These are phyloP conservation scores for Beauveria varroae DNA, from an alignment of 2,329 filamentous ascomycete genomes.

Conservation along the genomic window DNA sequence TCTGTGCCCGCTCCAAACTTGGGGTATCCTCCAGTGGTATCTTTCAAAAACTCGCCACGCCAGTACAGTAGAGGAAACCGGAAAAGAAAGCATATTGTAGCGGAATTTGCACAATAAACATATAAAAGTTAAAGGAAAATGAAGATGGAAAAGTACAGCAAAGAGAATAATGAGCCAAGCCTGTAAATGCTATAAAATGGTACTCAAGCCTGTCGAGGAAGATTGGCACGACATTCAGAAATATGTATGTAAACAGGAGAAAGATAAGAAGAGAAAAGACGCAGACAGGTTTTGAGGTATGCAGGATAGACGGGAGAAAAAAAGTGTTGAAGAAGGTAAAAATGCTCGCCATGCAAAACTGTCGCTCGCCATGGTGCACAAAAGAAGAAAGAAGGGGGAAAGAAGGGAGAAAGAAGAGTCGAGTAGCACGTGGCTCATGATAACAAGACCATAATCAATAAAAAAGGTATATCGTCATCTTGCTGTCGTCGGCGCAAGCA, in stretches of 20 bases:
- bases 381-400: background rate
- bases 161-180: background rate
- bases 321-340: background rate
- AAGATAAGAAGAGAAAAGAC: background rate
- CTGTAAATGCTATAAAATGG: slow-evolving; percentile 1
- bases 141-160: slow-evolving; percentile 5
- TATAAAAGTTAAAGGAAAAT: background rate
- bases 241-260: background rate
- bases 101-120: background rate
- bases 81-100: background rate
- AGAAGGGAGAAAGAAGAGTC: background rate
- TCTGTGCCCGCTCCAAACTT: slow-evolving; percentile 2
- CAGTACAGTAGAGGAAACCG: background rate
- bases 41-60: background rate
- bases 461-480: background rate
- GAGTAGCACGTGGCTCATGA: background rate
- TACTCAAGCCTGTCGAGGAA: background rate
- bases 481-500: background rate
- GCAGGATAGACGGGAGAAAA: background rate
- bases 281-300: background rate
- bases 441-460: background rate
- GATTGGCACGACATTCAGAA: background rate
- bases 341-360: slow-evolving; percentile 7
- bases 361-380: slow-evolving; percentile 1
- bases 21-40: slow-evolving; percentile 8